Evolutionary conservation across 2,329 filamentous ascomycete species (phyloP).

Genomic region (Cylindrodendrum hubeiense): DNA sequence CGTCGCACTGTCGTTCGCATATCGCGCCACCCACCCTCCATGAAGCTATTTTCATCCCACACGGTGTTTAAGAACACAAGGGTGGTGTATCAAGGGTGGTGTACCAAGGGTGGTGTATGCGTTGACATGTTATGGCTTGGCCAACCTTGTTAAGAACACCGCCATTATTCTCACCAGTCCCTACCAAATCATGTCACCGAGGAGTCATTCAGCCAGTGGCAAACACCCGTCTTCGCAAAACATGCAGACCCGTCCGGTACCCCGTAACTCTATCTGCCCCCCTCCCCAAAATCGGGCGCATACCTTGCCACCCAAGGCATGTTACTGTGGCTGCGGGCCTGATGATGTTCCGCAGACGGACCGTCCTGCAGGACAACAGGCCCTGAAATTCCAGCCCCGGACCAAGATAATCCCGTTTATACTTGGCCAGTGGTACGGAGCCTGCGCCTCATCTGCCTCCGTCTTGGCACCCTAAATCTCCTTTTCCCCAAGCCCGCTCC

Average conservation of each 20-base stretch:
- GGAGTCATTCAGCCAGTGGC: too few relatives aligned
- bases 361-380: too few relatives aligned
- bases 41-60: neutral
- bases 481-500: neutral
- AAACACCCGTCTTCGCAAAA: too few relatives aligned
- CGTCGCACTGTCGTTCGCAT: neutral
- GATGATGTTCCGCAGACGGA: neutral
- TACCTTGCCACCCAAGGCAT: neutral
- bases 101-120: too few relatives aligned
- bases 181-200: too few relatives aligned
- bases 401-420: too few relatives aligned
- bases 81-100: too few relatives aligned
- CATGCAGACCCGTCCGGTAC: neutral
- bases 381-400: too few relatives aligned
- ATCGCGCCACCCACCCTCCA: neutral
- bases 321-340: neutral
- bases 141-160: too few relatives aligned
- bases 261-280: neutral
- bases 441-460: slow-evolving; percentile 18
- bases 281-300: neutral
- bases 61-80: neutral
- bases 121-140: too few relatives aligned
- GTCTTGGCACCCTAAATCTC: neutral
- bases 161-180: neutral
- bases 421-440: neutral